Base-by-base conservation (phyloP, 1,284 basidiomycete genomes). In the Cutaneotrichosporon sp. region DNA sequence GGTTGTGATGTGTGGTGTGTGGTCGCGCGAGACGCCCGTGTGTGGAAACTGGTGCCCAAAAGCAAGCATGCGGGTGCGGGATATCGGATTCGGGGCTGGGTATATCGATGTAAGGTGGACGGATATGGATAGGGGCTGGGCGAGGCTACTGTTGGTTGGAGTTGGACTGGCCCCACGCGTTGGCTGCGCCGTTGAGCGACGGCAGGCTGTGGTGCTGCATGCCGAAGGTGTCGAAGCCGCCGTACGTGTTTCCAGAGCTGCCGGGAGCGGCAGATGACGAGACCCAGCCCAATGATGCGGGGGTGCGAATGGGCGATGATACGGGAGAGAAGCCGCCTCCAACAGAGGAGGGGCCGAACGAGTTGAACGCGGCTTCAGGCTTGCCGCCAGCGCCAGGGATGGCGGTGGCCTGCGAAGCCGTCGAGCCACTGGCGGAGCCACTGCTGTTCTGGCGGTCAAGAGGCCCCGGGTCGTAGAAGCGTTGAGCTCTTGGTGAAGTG, bases 281-380 rank as follows among this genome's bases (percentile, higher is more conserved):
- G 1, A 74, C 66, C 75, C 75, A 77, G 53, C 67, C 67, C 42
- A 72, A 69, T 13, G 68, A 69, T 5, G 69, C 71, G 1, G 73
- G 75, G 0, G 75, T 75, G 10, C 74, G 59, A 54, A 75, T 75
- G 11, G 75, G 75, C 31, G 72, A 72, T 0, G 70, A 70, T 18
- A 77, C 70, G 2, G 75, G 75, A 7, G 70, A 72, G 54, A 76
- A 73, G 4, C 67, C 61, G 46, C 61, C 58, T 9, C 54, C 53
- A 1, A 56, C 60, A 5, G 62, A 62, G 18, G 63, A 58, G 10
- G 59, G 60, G 5, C 62, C 54, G 49, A 61, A 64, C 27, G 66
- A 57, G 47, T 62, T 59, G 60, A 64, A 63, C 9, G 58, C 42
- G 0, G 50, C 58, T 13, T 65, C 57, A 16, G 42, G 14, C 63